These are phyloP conservation scores for Fusarium circinatum DNA, from an alignment of 2,329 filamentous ascomycete genomes.

Conservation along the genomic window DNA sequence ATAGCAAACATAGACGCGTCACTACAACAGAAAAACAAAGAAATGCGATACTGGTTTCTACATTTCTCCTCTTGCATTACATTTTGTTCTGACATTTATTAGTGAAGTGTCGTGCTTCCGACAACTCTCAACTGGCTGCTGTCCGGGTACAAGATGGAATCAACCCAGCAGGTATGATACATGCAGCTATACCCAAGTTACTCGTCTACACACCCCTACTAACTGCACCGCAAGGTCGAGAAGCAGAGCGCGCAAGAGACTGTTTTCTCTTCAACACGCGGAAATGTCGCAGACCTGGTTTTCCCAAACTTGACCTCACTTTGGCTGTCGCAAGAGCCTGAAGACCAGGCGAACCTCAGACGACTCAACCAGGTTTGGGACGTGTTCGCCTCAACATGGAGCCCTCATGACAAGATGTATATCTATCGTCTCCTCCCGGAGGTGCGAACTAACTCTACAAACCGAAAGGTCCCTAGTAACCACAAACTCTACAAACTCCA, in stretches of 20 bases:
- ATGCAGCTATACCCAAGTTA: background rate
- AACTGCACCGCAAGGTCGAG: background rate
- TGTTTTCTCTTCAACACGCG: background rate
- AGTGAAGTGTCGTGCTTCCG: background rate
- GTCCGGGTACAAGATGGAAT: background rate
- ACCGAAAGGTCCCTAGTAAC: background rate
- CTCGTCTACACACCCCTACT: background rate
- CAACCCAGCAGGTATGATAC: background rate
- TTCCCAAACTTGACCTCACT: background rate
- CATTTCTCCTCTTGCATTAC: background rate
- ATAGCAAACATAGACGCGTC: background rate
- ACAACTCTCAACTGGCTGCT: background rate
- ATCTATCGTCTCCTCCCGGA: background rate
- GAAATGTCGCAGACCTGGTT: background rate
- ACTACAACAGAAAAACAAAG: background rate
- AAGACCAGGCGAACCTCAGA: slow-evolving; percentile 9
- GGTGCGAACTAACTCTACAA: background rate
- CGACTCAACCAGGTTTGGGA: slow-evolving; percentile 3
- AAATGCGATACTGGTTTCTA: background rate
- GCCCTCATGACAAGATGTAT: background rate
- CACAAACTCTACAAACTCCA: slow-evolving; percentile 9
- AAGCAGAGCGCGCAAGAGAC: background rate
- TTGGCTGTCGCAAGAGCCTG: background rate
- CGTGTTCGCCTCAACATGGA: background rate
- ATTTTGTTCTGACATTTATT: background rate